Conservation (phyloP, 768 basidiomycete species). For the Agaricus bisporus region DNA sequence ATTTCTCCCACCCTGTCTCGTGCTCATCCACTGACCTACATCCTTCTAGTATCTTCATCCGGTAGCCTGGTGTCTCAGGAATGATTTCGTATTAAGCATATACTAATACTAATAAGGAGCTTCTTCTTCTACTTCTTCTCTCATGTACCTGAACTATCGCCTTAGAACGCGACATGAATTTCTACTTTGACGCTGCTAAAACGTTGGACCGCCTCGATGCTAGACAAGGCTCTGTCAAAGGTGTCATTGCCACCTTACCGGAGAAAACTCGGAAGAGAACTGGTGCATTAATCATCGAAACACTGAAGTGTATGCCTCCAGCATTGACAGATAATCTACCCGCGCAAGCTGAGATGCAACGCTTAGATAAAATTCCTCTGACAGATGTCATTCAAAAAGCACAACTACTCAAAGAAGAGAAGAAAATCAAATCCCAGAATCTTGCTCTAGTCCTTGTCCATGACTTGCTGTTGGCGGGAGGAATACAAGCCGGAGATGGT, state of each 20-base stretch:
- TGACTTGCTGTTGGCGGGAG: slow-evolving; percentile 76
- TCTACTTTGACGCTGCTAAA: slow-evolving; percentile 88
- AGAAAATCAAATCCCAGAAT: slow-evolving; percentile 68
- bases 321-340: not conserved
- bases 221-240: slow-evolving; percentile 90
- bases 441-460: slow-evolving; percentile 86
- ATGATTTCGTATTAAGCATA: not conserved
- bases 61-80: not conserved
- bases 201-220: slow-evolving; percentile 81
- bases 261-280: slow-evolving; percentile 73
- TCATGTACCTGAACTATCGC: slow-evolving; percentile 20
- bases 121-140: not conserved
- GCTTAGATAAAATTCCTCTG: slow-evolving; percentile 72
- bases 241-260: slow-evolving; percentile 67
- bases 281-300: slow-evolving; percentile 88
- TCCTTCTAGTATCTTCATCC: no score
- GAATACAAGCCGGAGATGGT: slow-evolving; percentile 89
- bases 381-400: slow-evolving; percentile 61
- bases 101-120: not conserved
- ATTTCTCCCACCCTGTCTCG: slow-evolving; percentile 22
- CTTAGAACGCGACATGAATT: slow-evolving; percentile 66
- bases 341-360: slow-evolving; percentile 12
- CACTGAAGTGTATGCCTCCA: slow-evolving; percentile 77
- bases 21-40: not conserved
- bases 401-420: slow-evolving; percentile 69